A percentile compares a stretch with the other conserved stretches of the same genome.
Evolutionary conservation across 1,139 yeast genomes (phyloP).

Genomic region (Kodamaea ohmeri): DNA sequence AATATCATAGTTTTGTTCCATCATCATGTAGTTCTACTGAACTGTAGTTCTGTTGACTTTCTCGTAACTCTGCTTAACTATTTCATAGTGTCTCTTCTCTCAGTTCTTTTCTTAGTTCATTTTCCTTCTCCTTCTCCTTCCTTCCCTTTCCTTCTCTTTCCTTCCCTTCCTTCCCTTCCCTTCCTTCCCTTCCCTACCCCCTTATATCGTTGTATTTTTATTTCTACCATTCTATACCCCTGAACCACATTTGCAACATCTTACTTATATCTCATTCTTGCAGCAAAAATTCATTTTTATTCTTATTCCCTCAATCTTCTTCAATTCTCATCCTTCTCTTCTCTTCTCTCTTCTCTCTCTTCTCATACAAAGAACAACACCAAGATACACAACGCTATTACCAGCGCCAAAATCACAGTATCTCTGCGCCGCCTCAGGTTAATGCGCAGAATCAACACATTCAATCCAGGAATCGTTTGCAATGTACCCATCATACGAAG

Average conservation of each 20-base stretch:
- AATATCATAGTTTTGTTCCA: too few relatives aligned
- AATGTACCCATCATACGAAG: constrained; percentile 59
- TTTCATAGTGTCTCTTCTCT: neutral
- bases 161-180: neutral
- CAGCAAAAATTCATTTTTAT: too few relatives aligned
- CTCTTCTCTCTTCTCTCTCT: neutral
- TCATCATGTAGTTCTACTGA: too few relatives aligned
- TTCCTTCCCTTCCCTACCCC: neutral
- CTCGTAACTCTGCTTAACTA: neutral
- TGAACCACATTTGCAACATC: too few relatives aligned
- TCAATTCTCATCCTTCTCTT: neutral
- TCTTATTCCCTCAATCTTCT: neutral
- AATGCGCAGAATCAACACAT: constrained; percentile 70
- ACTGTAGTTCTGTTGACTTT: too few relatives aligned
- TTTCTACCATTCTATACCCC: too few relatives aligned
- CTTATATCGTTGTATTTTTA: too few relatives aligned
- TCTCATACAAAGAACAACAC: constrained; percentile 50
- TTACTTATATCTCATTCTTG: too few relatives aligned
- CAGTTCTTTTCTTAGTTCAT: neutral
- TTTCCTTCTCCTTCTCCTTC: neutral
- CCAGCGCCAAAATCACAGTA: constrained; percentile 73
- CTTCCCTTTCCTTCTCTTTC: neutral
- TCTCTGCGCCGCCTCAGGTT: constrained; percentile 89
- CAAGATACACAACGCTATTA: constrained; percentile 72
- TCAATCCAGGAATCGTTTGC: constrained; percentile 77